A percentile compares a stretch with the other conserved stretches of the same genome.
These are phyloP conservation scores for Grosmannia penicillata DNA, from an alignment of 2,329 filamentous ascomycete genomes.

Conservation along the genomic window DNA sequence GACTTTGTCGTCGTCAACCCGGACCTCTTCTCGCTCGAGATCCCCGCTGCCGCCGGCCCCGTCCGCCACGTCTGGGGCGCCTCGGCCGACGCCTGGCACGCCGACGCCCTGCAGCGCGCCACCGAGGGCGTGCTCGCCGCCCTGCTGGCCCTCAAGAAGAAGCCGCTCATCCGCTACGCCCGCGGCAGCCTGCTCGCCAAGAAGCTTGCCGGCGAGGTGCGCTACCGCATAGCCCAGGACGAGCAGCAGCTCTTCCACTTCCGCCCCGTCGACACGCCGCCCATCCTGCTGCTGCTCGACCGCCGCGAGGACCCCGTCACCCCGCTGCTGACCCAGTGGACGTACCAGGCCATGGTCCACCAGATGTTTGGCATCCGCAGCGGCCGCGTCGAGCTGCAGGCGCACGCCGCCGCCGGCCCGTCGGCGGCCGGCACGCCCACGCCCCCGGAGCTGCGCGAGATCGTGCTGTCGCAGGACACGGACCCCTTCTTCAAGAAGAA, in stretches of 20 bases:
- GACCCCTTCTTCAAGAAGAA: slow-evolving; percentile 99
- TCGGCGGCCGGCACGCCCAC: slow-evolving; percentile 34
- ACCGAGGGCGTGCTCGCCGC: slow-evolving; percentile 78
- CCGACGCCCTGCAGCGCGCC: slow-evolving; percentile 71
- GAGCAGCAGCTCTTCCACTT: slow-evolving; percentile 96
- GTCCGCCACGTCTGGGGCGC: slow-evolving; percentile 63
- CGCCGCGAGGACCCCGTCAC: slow-evolving; percentile 90
- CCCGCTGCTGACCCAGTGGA: slow-evolving; percentile 91
- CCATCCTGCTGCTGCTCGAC: slow-evolving; percentile 81
- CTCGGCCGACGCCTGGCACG: slow-evolving; percentile 77
- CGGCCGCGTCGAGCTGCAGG: slow-evolving; percentile 77
- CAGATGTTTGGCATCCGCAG: slow-evolving; percentile 89
- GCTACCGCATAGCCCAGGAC: slow-evolving; percentile 88
- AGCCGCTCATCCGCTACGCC: slow-evolving; percentile 83
- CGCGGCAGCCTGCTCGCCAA: slow-evolving; percentile 82
- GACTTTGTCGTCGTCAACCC: slow-evolving; percentile 93
- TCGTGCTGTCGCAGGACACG: slow-evolving; percentile 90
- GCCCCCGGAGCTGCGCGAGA: slow-evolving; percentile 84
- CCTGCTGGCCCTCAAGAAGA: slow-evolving; percentile 86
- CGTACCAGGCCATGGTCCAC: slow-evolving; percentile 99
- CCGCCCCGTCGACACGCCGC: slow-evolving; percentile 82
- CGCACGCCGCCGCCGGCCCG: slow-evolving; percentile 28
- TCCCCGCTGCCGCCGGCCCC: slow-evolving; percentile 19
- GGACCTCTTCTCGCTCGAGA: slow-evolving; percentile 71
- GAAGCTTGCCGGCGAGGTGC: slow-evolving; percentile 83